Evolutionary conservation across 345 rosid species (phyloP).

Genomic region (Trapa bicornis): DNA sequence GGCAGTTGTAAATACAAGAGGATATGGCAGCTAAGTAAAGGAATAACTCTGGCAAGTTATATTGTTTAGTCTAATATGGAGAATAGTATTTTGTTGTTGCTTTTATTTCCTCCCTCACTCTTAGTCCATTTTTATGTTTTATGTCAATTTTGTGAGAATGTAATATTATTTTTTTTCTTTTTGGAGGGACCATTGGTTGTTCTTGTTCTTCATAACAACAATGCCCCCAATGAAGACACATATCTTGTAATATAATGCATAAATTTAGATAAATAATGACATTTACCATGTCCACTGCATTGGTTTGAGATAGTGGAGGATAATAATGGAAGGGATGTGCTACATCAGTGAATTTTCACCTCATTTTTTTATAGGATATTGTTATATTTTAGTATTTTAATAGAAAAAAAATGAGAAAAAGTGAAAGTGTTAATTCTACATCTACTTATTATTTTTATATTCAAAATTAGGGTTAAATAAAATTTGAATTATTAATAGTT

Average conservation of each 20-base stretch:
- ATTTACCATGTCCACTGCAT: conserved; percentile 1
- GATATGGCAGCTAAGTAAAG: neutral
- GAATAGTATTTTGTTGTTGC: neutral
- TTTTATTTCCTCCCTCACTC: neutral
- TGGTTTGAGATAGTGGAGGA: neutral
- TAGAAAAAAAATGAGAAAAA: no score
- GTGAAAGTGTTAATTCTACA: no score
- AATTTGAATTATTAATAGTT: no score
- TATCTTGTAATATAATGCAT: conserved; percentile 23
- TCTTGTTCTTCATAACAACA: conserved; percentile 17
- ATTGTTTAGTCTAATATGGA: conserved; percentile 1
- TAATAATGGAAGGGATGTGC: no score
- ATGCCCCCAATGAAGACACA: conserved; percentile 21
- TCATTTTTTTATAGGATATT: no score
- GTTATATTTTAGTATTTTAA: no score
- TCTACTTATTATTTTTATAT: no score
- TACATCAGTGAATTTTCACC: no score
- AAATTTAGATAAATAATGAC: conserved; percentile 18
- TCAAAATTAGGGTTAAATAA: no score
- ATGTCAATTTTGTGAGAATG: conserved; percentile 3
- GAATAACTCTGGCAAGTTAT: conserved; percentile 1
- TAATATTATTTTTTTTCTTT: conserved; percentile 1
- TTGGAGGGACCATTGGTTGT: conserved; percentile 16
- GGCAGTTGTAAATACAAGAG: conserved; percentile 20
- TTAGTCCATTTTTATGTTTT: conserved; percentile 9